A percentile compares a stretch with the other conserved stretches of the same genome.
Evolutionary conservation across 2,329 filamentous ascomycete species (phyloP).

Genomic region (Passalora sequoiae): DNA sequence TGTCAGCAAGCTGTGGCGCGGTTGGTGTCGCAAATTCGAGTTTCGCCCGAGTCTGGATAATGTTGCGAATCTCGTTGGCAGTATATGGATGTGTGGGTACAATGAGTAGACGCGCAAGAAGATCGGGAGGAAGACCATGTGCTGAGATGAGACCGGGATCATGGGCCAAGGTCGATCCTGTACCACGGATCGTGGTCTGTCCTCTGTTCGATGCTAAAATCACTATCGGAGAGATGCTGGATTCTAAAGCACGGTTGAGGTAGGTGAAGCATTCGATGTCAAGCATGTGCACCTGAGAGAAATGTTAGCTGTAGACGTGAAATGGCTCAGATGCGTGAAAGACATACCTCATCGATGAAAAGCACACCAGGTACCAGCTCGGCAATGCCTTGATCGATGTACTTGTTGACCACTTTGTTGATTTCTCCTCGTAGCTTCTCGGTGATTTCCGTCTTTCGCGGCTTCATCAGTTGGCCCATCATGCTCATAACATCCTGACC

Average conservation of each 20-base stretch:
- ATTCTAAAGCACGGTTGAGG: constrained; percentile 95
- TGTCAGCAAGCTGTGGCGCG: constrained; percentile 31
- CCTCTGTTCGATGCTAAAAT: constrained; percentile 96
- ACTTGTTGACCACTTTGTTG: constrained; percentile 98
- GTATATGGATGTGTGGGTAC: constrained; percentile 89
- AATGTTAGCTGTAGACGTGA: neutral
- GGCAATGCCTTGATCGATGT: constrained; percentile 96
- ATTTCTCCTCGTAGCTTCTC: constrained; percentile 94
- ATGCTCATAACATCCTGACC: constrained; percentile 99
- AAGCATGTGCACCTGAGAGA: constrained; percentile 85
- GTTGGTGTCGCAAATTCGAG: constrained; percentile 35
- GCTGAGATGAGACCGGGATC: constrained; percentile 66
- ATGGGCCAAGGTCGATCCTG: constrained; percentile 46
- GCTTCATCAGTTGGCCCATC: constrained; percentile 99
- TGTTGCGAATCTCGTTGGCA: constrained; percentile 83
- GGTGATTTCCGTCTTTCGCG: constrained; percentile 98
- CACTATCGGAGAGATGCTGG: constrained; percentile 89
- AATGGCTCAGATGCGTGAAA: no score
- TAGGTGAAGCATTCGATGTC: constrained; percentile 99
- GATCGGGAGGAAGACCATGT: constrained; percentile 90
- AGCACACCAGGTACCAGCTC: constrained; percentile 97
- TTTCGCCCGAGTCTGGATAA: constrained; percentile 72
- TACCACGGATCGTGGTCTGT: constrained; percentile 86
- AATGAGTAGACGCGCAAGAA: constrained; percentile 89
- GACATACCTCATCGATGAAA: constrained; percentile 89